Conservation (phyloP, 176 grass and related monocot species). For the Pharus latifolius region DNA sequence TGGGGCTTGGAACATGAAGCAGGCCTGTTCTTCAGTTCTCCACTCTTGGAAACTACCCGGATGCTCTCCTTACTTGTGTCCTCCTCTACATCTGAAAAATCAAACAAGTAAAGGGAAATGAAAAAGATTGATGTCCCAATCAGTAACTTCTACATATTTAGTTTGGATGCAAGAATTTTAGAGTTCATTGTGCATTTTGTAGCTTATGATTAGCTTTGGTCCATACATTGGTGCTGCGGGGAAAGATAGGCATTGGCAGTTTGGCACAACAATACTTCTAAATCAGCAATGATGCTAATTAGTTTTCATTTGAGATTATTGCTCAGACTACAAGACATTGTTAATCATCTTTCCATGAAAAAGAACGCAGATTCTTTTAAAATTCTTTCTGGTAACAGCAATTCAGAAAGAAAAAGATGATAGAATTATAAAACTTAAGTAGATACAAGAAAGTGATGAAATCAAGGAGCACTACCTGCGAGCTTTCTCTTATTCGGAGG, state of each 20-base stretch:
- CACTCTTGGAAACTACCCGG: slow-evolving; percentile 5
- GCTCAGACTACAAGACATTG: not conserved
- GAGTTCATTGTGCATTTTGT: too few relatives aligned
- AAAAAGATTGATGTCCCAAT: not conserved
- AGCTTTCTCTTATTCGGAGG: slow-evolving; percentile 52
- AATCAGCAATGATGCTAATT: not conserved
- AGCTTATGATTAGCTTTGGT: too few relatives aligned
- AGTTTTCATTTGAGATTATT: not conserved
- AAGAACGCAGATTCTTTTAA: not conserved
- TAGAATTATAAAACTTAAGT: slow-evolving; percentile 1
- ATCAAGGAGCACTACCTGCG: slow-evolving; percentile 20
- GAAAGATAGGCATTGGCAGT: not conserved
- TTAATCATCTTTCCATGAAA: not conserved
- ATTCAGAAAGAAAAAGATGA: not conserved
- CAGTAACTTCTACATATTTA: slow-evolving; percentile 1
- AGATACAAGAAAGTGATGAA: not conserved
- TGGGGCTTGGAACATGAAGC: slow-evolving; percentile 12
- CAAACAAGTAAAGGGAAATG: not conserved
- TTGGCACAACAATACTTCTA: not conserved
- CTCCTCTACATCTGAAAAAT: slow-evolving; percentile 38
- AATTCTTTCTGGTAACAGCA: not conserved
- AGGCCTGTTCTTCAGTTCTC: slow-evolving; percentile 13
- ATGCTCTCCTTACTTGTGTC: slow-evolving; percentile 20
- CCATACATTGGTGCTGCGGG: too few relatives aligned
- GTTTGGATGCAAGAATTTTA: not conserved